Evolutionary conservation across 768 basidiomycete species (phyloP).

Genomic region (Lactarius pseudohatsudake): DNA sequence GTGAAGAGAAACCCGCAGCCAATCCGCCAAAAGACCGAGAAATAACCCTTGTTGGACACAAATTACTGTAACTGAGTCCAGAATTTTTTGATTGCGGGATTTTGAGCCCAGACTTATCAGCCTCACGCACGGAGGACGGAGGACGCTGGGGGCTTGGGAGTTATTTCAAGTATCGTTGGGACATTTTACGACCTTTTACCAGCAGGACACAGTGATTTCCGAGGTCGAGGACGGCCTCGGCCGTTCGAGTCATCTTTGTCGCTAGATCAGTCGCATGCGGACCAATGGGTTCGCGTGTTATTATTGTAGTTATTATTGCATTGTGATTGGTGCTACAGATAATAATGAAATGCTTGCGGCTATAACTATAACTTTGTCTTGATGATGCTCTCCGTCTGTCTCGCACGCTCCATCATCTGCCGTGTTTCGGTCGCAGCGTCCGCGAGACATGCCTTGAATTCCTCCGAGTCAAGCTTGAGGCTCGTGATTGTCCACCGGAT

Average conservation of each 20-base stretch:
- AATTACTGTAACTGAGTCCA: no score
- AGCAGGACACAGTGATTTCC: neutral
- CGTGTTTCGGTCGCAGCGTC: conserved; percentile 80
- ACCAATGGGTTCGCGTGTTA: neutral
- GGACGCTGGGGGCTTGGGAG: neutral
- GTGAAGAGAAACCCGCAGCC: neutral
- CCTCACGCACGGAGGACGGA: neutral
- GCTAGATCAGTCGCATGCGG: neutral
- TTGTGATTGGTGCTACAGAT: neutral
- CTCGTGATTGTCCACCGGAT: conserved; percentile 93
- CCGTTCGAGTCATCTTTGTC: neutral
- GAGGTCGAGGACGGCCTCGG: neutral
- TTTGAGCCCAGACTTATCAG: neutral
- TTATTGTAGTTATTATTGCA: neutral
- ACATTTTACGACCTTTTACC: neutral
- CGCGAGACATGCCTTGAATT: conserved; percentile 66
- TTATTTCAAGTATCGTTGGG: no score
- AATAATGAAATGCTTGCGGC: neutral
- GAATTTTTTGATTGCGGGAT: no score
- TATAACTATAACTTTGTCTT: conserved; percentile 9
- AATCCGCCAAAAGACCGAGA: neutral
- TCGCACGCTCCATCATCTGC: conserved; percentile 69
- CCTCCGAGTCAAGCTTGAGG: conserved; percentile 51
- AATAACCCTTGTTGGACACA: no score
- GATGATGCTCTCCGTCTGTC: neutral